These are phyloP conservation scores for Heteromeles arbutifolia DNA, from an alignment of 306 rosid genomes.

Conservation along the genomic window DNA sequence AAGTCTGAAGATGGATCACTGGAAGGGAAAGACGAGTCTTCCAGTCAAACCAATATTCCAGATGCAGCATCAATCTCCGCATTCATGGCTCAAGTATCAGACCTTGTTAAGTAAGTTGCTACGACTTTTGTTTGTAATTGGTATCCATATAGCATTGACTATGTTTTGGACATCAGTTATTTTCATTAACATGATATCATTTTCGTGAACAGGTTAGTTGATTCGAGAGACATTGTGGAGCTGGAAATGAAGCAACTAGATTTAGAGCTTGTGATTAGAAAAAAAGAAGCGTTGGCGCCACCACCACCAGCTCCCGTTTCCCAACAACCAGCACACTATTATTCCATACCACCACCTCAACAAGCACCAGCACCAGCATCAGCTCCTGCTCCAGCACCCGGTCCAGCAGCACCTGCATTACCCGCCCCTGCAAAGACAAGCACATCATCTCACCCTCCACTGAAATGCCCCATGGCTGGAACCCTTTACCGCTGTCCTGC, in stretches of 20 bases:
- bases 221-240: constrained; percentile 87
- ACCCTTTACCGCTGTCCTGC: constrained; percentile 70
- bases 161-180: not conserved
- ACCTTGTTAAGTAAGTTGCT: constrained; percentile 69
- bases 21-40: constrained; percentile 30
- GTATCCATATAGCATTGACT: not conserved
- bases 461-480: constrained; percentile 97
- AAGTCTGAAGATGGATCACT: constrained; percentile 31
- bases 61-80: constrained; percentile 50
- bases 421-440: constrained; percentile 52
- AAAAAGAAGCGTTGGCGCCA: constrained; percentile 73
- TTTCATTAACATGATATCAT: not conserved
- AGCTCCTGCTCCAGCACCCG: constrained; percentile 40
- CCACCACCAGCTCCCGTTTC: constrained; percentile 23
- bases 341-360: constrained; percentile 29
- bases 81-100: constrained; percentile 77
- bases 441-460: constrained; percentile 58
- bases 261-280: constrained; percentile 61
- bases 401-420: constrained; percentile 34
- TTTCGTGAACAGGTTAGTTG: constrained; percentile 64
- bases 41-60: constrained; percentile 27
- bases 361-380: constrained; percentile 32
- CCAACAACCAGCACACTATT: constrained; percentile 27
- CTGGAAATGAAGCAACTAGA: constrained; percentile 71
- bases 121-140: not conserved